Evolutionary conservation across 345 rosid species (phyloP), one percentile per base, ranked within the genome.

Genomic region (Rhizophora apiculata): DNA sequence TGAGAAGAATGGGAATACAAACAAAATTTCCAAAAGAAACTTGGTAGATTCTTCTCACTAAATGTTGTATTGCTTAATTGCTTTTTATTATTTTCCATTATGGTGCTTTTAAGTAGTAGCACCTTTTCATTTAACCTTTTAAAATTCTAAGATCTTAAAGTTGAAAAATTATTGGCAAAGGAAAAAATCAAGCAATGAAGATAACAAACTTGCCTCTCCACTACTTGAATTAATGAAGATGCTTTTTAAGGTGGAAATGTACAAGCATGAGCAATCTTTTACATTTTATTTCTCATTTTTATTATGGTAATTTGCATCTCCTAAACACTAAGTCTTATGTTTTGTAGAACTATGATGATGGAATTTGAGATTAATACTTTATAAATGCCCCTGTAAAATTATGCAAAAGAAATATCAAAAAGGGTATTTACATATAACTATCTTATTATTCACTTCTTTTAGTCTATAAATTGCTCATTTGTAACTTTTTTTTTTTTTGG

Each of bases 351-450:
- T 82, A 96, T 98, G 75, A 92, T 90, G 99, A 85, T 87, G 98
- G 99, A 92, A 81, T 95, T 30, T 3, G 96, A 92, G 83, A 95
- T 92, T 76, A 95, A 95, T 71, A 87, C 90, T 96, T 85, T 91
- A 53, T 96, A 92, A 88, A 95, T 92, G 96, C 97, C 97, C 11
- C 88, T 69, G 99, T 96, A 80, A 95, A 92, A 68, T 83, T 95
- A 75, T 90, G 99, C 82, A 90, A 90, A 85, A 82, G 57, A 92
- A 30, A 30, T 79, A 89, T 95, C 69, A 90, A 85, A 68, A 88
- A 86, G 76, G 99, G 97, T 95, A 79, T n/a, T 31, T 68, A 24
- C 4, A 4, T 48, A 63, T 2, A 27, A 3, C 3, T 29, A 1
- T 1, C 58, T n/a, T n/a, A n/a, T 60, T 63, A 46, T 48, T 53